These are phyloP conservation scores for Fusarium sp. DNA, from an alignment of 2,329 filamentous ascomycete genomes.

Conservation along the genomic window DNA sequence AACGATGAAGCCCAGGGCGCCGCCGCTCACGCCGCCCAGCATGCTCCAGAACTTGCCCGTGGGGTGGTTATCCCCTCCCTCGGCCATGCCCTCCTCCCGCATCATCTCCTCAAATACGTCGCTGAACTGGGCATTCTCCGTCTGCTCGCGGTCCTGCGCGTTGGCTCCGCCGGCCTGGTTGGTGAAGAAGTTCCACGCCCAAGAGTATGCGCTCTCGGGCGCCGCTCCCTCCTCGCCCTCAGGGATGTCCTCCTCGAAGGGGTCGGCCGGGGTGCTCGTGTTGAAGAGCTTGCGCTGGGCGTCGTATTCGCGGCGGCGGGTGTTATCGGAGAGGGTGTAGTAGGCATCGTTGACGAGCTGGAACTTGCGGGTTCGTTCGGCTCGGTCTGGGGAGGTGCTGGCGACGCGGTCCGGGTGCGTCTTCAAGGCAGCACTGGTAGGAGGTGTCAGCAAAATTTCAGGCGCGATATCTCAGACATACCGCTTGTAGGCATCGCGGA, in stretches of 20 bases:
- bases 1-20: constrained; percentile 92
- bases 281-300: constrained; percentile 62
- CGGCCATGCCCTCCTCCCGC: constrained; percentile 84
- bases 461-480: constrained; percentile 48
- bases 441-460: constrained; percentile 25
- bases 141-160: constrained; percentile 59
- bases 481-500: constrained; percentile 96
- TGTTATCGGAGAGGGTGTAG: constrained; percentile 86
- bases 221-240: constrained; percentile 45
- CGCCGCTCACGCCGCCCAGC: constrained; percentile 87
- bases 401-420: constrained; percentile 94
- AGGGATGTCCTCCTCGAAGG: constrained; percentile 56
- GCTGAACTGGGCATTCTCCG: constrained; percentile 86
- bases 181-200: constrained; percentile 77
- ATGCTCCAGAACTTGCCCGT: constrained; percentile 88
- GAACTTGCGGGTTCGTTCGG: constrained; percentile 85
- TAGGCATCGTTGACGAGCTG: constrained; percentile 94
- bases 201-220: constrained; percentile 73
- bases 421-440: constrained; percentile 82
- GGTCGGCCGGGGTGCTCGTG: constrained; percentile 49
- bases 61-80: constrained; percentile 68
- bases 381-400: constrained; percentile 83
- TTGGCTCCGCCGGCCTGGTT: constrained; percentile 42
- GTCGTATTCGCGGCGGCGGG: constrained; percentile 87
- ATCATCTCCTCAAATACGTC: constrained; percentile 92